Evolutionary conservation across 257 asterid genomes (phyloP).

Genomic region (Plantago major): DNA sequence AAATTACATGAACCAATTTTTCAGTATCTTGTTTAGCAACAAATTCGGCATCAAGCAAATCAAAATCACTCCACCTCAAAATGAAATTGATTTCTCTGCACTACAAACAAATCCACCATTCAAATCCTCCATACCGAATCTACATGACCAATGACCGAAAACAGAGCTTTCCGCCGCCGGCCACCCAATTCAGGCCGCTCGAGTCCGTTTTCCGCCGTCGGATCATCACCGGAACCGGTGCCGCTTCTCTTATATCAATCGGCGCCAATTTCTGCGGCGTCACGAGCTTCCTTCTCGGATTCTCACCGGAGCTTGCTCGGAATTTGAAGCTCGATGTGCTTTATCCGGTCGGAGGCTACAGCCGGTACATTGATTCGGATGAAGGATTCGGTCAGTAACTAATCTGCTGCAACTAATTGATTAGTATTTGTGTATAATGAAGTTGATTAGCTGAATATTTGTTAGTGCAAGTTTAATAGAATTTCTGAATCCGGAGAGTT

Average conservation of each 20-base stretch:
- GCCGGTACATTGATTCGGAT: conserved; percentile 54
- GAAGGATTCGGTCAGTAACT: conserved; percentile 72
- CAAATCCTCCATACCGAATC: conserved; percentile 27
- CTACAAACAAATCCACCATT: conserved; percentile 3
- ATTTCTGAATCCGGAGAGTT: conserved; percentile 71
- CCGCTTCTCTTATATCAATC: conserved; percentile 58
- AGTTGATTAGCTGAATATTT: not conserved
- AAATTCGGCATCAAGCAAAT: not conserved
- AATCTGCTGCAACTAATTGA: not conserved
- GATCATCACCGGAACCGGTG: conserved; percentile 53
- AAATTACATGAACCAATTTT: too few species aligned
- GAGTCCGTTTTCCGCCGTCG: conserved; percentile 68
- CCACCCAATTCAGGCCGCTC: conserved; percentile 57
- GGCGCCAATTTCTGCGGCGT: conserved; percentile 84
- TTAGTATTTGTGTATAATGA: not conserved
- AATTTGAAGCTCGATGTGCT: conserved; percentile 68
- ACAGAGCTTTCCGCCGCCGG: conserved; percentile 31
- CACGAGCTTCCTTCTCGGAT: conserved; percentile 68
- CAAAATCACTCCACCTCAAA: not conserved
- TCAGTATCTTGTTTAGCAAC: too few species aligned
- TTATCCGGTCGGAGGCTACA: conserved; percentile 70
- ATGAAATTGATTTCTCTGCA: conserved; percentile 13
- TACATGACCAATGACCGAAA: conserved; percentile 35
- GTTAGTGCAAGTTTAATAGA: conserved; percentile 32
- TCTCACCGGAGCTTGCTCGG: conserved; percentile 69